Base-by-base conservation (phyloP, 2,329 filamentous ascomycete species). In the Diaporthe sp. region DNA sequence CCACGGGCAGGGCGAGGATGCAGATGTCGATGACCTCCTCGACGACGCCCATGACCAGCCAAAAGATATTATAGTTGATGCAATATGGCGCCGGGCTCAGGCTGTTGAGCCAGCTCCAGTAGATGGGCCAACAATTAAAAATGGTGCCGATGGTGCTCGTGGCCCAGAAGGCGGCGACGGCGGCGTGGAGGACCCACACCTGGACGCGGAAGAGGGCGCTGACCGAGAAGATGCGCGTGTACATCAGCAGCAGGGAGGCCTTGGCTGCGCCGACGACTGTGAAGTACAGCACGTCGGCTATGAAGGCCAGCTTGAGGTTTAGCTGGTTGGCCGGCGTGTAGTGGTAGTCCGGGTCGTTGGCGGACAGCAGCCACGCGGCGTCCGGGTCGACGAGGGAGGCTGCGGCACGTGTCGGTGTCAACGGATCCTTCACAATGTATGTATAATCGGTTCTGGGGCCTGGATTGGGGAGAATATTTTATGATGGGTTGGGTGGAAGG, bases 221-320 rank as follows among this genome's bases (percentile, higher is more conserved):
- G 15, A 79, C 70, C 53, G 75, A 76, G 70, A 83, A 83, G 30
- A 83, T 79, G 30, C 79, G 78, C 12, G 79, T 74, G 74, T 83
- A 83, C 72, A 83, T 78, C 51, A 79, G 75, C 8, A 83, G 68
- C 27, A 83, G 80, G 0, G 80, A 81, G 0, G 82, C 69, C 69
- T 83, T 83, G 1, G 81, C 79, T 1, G 81, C 66, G 10, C 76
- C 74, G 0, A 79, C 74, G 6, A 81, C 77, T 10, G 78, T 78
- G 35, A 81, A 81, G 63, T 83, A 83, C 9, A 82, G 74, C 12
- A 81, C 73, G 3, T 80, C 77, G 17, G 77, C 75, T 32, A 77
- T 71, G 19, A 78, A 83, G 15, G 65, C 39, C 3, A 76, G 51
- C 39, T 73, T 53, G 63, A 76, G 73, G 39, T 77, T 65, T 2